Base-by-base conservation (phyloP, 805 yeast genomes). In the Pichia phayaonensis region DNA sequence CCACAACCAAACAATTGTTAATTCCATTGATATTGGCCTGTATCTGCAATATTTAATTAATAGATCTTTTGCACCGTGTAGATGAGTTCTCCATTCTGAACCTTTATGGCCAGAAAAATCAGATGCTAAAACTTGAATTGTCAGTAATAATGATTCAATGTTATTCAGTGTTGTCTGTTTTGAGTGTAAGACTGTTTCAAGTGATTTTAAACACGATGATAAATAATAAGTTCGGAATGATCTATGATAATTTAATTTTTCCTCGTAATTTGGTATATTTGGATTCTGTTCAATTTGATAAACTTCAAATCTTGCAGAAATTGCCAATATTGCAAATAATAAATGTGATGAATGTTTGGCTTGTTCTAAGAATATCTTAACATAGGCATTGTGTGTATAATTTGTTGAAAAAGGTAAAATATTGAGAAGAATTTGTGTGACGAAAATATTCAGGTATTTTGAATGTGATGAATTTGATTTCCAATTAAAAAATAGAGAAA, bases 291-390 rank as follows among this genome's bases (percentile, higher is more conserved):
- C 55, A 22, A 63, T 56, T 49, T 67, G 67, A 46, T 64, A 65
- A 40, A 62, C 59, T 53, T 68, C 70, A 20, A 77, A 73, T 40
- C 81, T 72, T 0, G 92, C 90, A 3, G 92, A 86, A 42, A 81
- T 83, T 0, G 92, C 87, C 43, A 86, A 61, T 4, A 84, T 73
- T 0, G 90, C 89, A 48, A 86, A 84, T 40, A 86, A 65, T 13
- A 86, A 60, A 60, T 81, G 85, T 0, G 86, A 74, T 50, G 85
- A 85, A 38, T 72, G 71, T 46, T 64, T 66, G 1, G 71, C 66
- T 40, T 64, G 65, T 22, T 61, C 48, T 12, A 69, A 50, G 44
- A 68, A 64, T 27, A 66, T 59, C 23, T 61, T 61, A 16, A 67
- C 64, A 46, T 67, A 64, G 1, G 69, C 62, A 48, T 65, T 67